Conservation (phyloP, 176 grass and related monocot species). For the Avena insularis region DNA sequence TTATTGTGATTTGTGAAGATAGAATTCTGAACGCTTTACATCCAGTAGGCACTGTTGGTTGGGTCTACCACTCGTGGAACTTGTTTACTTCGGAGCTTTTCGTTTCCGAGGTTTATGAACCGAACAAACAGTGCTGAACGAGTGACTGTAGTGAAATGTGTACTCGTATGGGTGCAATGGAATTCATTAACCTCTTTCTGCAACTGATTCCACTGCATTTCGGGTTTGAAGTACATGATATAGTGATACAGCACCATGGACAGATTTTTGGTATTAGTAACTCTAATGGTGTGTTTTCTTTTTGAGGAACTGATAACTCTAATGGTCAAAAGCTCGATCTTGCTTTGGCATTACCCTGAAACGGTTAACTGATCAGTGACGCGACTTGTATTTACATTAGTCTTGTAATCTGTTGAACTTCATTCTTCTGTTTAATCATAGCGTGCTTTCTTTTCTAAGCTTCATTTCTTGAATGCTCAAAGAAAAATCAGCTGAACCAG, state of each 20-base stretch:
- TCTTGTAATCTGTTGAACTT: constrained; percentile 4
- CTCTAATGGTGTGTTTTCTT: no score
- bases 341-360: neutral
- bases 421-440: neutral
- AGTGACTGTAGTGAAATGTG: constrained; percentile 2
- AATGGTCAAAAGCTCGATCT: constrained; percentile 1
- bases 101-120: neutral
- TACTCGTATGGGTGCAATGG: neutral
- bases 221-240: constrained; percentile 14
- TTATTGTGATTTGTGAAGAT: neutral
- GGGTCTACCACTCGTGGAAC: neutral
- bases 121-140: neutral
- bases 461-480: constrained; percentile 15
- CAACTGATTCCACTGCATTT: neutral
- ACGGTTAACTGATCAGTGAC: neutral
- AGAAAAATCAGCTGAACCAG: neutral
- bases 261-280: neutral
- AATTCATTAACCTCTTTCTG: neutral
- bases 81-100: constrained; percentile 4
- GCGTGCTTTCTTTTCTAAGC: constrained; percentile 11
- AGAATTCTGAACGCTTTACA: neutral
- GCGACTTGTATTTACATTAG: neutral
- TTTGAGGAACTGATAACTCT: neutral
- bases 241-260: neutral
- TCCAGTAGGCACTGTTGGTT: neutral